Base-by-base conservation (phyloP, 75 land plant genomes). In the Isoetes taiwanensis region DNA sequence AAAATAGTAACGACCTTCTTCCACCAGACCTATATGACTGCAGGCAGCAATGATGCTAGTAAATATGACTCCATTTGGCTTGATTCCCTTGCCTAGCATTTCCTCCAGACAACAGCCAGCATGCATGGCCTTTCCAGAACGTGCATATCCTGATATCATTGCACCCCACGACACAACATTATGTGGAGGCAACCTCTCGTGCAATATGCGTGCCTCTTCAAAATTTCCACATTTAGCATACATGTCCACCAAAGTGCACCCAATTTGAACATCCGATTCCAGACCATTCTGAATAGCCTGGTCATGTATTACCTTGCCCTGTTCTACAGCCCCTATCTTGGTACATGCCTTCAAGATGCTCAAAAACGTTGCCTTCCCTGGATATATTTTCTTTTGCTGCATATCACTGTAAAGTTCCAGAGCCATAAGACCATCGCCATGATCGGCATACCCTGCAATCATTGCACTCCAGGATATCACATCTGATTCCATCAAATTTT, bases 141-240 rank as follows among this genome's bases (percentile, higher is more conserved):
- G 57, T 23, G 61, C 76, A 54, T 76, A 71, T 11, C 71, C 72
- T 11, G 71, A 69, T 34, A 80, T 76, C 66, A 80, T 70, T 2
- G 76, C 63, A 62, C 66, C 76, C 84, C 84, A 80, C 3, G 80
- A 48, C 5, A 76, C 57, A 2, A 65, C 52, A 64, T 80, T 68
- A 43, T n/a, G 71, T 1, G 30, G 26, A 28, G 41, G 23, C 61
- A 77, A 63, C 42, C 21, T 28, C 46, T 73, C 74, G 40, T 80
- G 79, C 0, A 76, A 30, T 17, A 61, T 40, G 32, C 37, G 64
- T 42, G 78, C 75, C 25, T 73, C 66, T 3, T 12, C 10, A 8
- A 66, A 58, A 17, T 28, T 29, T 2, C 48, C 57, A 39, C 71
- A 76, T 37, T 68, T 76, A 19, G 59, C 53, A 41, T 67, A 72